Evolutionary conservation across 192 early-diverging fungal species (phyloP), one percentile per base, ranked within the genome.

Genomic region (Pilaira anomala): DNA sequence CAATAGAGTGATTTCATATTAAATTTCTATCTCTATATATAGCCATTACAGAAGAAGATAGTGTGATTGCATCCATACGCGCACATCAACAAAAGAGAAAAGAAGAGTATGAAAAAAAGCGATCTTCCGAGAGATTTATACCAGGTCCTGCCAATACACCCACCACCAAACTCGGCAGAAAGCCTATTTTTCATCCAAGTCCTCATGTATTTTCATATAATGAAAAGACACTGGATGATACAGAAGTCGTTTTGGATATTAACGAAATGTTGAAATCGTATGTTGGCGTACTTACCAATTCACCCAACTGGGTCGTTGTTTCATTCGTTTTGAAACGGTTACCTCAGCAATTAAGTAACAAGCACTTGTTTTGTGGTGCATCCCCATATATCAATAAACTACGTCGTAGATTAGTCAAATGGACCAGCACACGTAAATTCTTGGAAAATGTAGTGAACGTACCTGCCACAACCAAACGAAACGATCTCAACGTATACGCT

Each of bases 261-360:
- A 40, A 63, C 48, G 65, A 63, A 11, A 19, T 67, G n/a, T 69
- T 91, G 33, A 79, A 60, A 5, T 67, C 79, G 5, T 61, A 93
- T 51, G 59, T 80, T 16, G 63, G 75, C 7, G 78, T 91, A 57
- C 67, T 97, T 9, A 76, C 80, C 25, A 78, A 85, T n/a, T 89
- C 90, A 41, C 71, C 74, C 12, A 76, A 87, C 30, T 88, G 88
- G 76, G 83, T 90, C 25, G 80, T 93, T 1, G 91, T 87, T 68
- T 82, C 75, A 9, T 78, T 83, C 26, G 83, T 92, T 1, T 74
- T 95, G 21, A 71, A 82, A 21, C 77, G 82, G 2, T 73, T 95
- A 28, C 72, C 82, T 19, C 53, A 66, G 5, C 94, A 96, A 73
- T 73, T 97, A 3, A 79, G 78, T 21, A 91, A 89, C 61, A 81